phyloP scores from a whole-genome alignment of 2,329 filamentous ascomycete genomes.

The Penicillium hesseltinei region DNA sequence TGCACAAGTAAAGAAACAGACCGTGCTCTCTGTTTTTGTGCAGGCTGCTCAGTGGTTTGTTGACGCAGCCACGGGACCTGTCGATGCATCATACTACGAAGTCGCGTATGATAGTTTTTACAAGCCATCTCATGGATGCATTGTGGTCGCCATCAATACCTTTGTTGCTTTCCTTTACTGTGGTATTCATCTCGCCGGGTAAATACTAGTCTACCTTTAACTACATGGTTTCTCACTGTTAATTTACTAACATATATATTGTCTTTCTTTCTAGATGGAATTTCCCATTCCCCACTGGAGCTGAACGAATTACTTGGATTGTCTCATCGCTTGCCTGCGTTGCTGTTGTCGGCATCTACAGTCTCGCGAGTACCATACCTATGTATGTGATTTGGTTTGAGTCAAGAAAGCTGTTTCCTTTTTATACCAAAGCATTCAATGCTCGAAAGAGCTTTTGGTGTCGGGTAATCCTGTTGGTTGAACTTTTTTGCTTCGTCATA shows the following conservation, averaged over 20 bases:
- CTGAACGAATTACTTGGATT: neutral
- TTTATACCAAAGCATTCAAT: neutral
- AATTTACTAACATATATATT: neutral
- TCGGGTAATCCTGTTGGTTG: neutral
- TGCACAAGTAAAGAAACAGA: neutral
- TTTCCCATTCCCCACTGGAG: neutral
- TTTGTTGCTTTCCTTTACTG: neutral
- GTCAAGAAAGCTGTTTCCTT: neutral
- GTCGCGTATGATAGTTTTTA: neutral
- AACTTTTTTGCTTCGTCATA: neutral
- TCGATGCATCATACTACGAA: rapidly evolving
- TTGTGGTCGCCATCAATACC: neutral
- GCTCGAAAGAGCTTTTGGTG: neutral
- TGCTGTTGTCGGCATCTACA: neutral
- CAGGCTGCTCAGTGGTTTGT: neutral
- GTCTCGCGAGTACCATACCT: neutral
- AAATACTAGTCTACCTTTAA: neutral
- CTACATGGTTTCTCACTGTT: neutral
- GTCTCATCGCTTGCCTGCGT: neutral
- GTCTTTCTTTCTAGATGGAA: neutral
- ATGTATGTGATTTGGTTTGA: neutral
- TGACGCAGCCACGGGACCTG: neutral
- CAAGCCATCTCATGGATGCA: neutral
- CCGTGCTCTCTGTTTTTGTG: neutral
- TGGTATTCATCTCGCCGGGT: neutral